These are phyloP conservation scores for Rutstroemia sp. DNA, from an alignment of 2,329 filamentous ascomycete genomes.

Conservation along the genomic window DNA sequence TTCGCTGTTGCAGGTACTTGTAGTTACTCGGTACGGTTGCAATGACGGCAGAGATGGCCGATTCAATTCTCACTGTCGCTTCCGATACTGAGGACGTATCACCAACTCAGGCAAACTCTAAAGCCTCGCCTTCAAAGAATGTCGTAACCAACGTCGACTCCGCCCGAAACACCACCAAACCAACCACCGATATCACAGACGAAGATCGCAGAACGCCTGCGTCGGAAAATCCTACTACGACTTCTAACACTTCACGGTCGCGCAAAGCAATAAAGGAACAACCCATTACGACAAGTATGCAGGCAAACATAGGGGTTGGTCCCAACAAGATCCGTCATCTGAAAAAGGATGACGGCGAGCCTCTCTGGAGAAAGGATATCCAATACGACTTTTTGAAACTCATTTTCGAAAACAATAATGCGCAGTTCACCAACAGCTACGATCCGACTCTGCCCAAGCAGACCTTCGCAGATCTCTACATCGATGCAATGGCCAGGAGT, in stretches of 20 bases:
- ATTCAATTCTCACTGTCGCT: conserved; percentile 11
- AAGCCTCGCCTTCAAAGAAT: conserved; percentile 21
- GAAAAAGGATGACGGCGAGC: conserved; percentile 84
- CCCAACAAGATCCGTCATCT: conserved; percentile 67
- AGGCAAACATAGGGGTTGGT: conserved; percentile 1
- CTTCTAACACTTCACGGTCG: conserved; percentile 18
- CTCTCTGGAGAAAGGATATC: conserved; percentile 80
- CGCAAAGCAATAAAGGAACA: conserved; percentile 15
- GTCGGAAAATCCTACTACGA: conserved; percentile 16
- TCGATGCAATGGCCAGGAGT: conserved; percentile 96
- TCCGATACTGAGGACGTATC: conserved; percentile 19
- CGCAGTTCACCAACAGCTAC: conserved; percentile 87
- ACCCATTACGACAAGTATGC: conserved; percentile 23
- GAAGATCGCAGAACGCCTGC: conserved; percentile 25
- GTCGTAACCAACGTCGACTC: conserved; percentile 21
- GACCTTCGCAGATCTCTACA: conserved; percentile 91
- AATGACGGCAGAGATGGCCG: conserved; percentile 3
- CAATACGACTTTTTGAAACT: conserved; percentile 79
- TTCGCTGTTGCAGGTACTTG: background rate
- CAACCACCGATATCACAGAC: conserved; percentile 24
- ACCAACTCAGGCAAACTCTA: conserved; percentile 5
- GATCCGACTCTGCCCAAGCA: conserved; percentile 50
- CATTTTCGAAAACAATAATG: conserved; percentile 67
- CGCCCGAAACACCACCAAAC: conserved; percentile 16
- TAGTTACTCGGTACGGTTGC: background rate